phyloP scores from a whole-genome alignment of 495 filamentous ascomycete genomes.

The Tetracladium setigerum region DNA sequence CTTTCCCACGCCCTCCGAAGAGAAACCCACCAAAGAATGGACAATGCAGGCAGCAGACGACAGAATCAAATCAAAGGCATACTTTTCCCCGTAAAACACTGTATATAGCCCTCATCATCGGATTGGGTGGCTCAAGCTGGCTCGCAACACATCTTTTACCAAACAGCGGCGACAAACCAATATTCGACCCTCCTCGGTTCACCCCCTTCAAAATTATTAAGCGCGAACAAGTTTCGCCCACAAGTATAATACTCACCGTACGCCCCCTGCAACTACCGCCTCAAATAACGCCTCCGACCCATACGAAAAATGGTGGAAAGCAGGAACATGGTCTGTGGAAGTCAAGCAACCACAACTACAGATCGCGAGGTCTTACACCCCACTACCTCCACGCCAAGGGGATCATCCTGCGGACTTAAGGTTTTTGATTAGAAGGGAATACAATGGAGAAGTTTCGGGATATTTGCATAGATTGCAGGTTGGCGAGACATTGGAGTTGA shows the following conservation, averaged over 20 bases:
- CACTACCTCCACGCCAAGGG: constrained; percentile 50
- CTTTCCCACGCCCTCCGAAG: too few species aligned
- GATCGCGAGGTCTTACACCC: constrained; percentile 84
- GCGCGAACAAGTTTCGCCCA: constrained; percentile 63
- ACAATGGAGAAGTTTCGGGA: constrained; percentile 45
- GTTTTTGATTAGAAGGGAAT: constrained; percentile 47
- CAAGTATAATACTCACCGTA: constrained; percentile 68
- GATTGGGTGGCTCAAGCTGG: too few species aligned
- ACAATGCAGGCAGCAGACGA: too few species aligned
- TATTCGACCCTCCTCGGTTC: constrained; percentile 45
- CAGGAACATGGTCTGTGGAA: constrained; percentile 77
- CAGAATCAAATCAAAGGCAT: too few species aligned
- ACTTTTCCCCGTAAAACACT: too few species aligned
- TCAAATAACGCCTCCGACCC: constrained; percentile 23
- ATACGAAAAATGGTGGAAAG: constrained; percentile 43
- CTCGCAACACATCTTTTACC: too few species aligned
- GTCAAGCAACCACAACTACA: constrained; percentile 90
- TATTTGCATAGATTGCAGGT: constrained; percentile 50
- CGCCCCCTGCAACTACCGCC: constrained; percentile 27
- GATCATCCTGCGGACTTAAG: constrained; percentile 33
- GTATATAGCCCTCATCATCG: too few species aligned
- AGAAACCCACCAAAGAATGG: too few species aligned
- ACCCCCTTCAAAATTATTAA: constrained; percentile 55
- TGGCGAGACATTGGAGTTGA: constrained; percentile 58
- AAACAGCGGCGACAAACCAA: not conserved